Conservation (phyloP, 352 stramenopile genomes). For the Phytophthora podocarpi region DNA sequence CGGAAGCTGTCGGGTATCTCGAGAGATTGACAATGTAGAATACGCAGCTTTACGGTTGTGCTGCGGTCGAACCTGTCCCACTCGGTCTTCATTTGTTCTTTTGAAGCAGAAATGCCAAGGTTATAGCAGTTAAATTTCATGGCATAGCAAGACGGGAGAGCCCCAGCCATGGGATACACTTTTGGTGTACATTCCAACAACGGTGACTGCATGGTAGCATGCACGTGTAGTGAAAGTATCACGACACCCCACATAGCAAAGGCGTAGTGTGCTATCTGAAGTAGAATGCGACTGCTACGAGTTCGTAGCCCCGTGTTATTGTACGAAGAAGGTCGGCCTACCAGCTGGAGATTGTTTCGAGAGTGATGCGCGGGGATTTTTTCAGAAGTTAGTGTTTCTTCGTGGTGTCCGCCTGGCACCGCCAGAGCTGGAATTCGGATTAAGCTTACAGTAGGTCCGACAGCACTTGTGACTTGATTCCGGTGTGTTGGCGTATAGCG, state of each 20-base stretch:
- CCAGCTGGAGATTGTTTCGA: background rate
- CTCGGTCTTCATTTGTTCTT: constrained; percentile 11
- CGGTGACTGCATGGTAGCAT: constrained; percentile 16
- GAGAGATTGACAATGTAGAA: constrained; percentile 37
- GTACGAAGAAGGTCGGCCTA: background rate
- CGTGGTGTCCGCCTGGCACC: background rate
- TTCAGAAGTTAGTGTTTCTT: background rate
- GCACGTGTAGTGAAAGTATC: constrained; percentile 26
- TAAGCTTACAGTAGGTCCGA: background rate
- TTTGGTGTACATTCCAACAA: constrained; percentile 21
- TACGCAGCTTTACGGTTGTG: constrained; percentile 28
- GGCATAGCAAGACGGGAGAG: constrained; percentile 34
- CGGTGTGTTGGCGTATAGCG: background rate
- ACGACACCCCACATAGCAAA: constrained; percentile 23
- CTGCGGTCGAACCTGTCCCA: constrained; percentile 27
- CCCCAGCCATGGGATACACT: constrained; percentile 36
- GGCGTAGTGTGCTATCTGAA: background rate
- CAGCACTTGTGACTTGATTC: constrained; percentile 1
- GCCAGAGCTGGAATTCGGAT: background rate
- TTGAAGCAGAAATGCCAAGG: constrained; percentile 9
- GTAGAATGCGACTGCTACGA: background rate
- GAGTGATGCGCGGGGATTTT: too few species aligned
- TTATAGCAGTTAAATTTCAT: constrained; percentile 40
- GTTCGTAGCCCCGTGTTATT: background rate
- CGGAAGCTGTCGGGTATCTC: constrained; percentile 38